A percentile compares a stretch with the other conserved stretches of the same genome.
Conservation (phyloP, 495 filamentous ascomycete species). For the Aspergillus sclerotiicarbonarius region DNA sequence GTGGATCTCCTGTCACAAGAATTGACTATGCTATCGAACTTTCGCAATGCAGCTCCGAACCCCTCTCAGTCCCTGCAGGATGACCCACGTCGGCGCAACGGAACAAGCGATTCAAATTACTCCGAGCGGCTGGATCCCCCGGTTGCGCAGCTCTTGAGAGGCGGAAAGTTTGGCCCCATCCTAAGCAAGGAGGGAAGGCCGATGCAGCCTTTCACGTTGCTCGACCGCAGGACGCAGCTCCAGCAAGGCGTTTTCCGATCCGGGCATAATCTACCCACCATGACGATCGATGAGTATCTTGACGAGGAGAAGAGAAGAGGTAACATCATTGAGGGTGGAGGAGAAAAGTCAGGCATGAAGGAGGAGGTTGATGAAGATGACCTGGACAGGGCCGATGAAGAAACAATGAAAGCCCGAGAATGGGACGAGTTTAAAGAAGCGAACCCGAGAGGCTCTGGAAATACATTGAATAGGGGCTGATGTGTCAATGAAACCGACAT, state of each 20-base stretch:
- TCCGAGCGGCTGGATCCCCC: constrained; percentile 74
- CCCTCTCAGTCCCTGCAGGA: constrained; percentile 37
- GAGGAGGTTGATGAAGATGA: constrained; percentile 87
- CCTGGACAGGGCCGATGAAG: constrained; percentile 75
- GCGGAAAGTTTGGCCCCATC: constrained; percentile 65
- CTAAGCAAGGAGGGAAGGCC: constrained; percentile 82
- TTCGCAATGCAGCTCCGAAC: constrained; percentile 48
- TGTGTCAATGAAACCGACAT: neutral
- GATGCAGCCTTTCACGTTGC: constrained; percentile 83
- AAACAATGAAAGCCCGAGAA: constrained; percentile 87
- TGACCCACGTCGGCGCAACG: constrained; percentile 48
- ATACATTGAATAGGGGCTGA: constrained; percentile 81
- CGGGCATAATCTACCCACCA: constrained; percentile 91
- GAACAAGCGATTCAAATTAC: constrained; percentile 47
- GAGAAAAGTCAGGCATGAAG: constrained; percentile 62
- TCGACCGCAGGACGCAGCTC: constrained; percentile 73
- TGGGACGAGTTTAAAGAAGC: constrained; percentile 96
- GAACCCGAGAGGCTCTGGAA: constrained; percentile 84
- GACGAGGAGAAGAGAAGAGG: constrained; percentile 85
- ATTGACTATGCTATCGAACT: constrained; percentile 72
- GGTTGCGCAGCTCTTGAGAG: constrained; percentile 51
- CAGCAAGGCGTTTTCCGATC: constrained; percentile 83
- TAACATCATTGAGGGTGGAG: constrained; percentile 86
- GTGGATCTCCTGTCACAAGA: constrained; percentile 84
- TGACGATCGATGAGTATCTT: constrained; percentile 97